Conservation (phyloP, 345 rosid genomes). For the Leavenworthia alabamica region DNA sequence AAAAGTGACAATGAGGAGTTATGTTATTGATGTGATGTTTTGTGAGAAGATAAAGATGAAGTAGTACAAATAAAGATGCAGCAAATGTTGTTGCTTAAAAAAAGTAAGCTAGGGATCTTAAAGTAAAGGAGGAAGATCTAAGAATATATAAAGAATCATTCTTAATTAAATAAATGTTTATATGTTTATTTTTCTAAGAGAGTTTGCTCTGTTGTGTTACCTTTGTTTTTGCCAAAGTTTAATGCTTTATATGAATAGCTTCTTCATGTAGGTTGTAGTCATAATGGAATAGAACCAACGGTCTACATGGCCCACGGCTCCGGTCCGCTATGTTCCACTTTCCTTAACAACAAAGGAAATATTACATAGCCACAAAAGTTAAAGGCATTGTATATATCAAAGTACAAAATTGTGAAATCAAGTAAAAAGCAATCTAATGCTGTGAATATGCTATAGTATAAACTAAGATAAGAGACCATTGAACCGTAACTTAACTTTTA, state of each 20-base stretch:
- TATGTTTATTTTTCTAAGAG: no score
- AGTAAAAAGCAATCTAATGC: slow-evolving; percentile 9
- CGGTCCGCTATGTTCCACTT: slow-evolving; percentile 27
- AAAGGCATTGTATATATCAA: slow-evolving; percentile 23
- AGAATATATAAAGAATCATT: slow-evolving; percentile 33
- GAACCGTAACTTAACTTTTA: no score
- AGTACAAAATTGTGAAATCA: no score
- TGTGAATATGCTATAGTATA: slow-evolving; percentile 11
- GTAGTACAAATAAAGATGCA: slow-evolving; percentile 23
- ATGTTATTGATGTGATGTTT: slow-evolving; percentile 8
- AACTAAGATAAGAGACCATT: background rate
- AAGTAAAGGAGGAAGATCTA: slow-evolving; percentile 24
- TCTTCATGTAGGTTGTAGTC: slow-evolving; percentile 23
- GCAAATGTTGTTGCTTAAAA: slow-evolving; percentile 29
- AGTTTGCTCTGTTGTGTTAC: slow-evolving; percentile 21
- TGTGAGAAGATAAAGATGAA: slow-evolving; percentile 23
- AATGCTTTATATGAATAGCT: slow-evolving; percentile 35
- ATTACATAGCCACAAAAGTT: slow-evolving; percentile 23
- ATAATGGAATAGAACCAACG: slow-evolving; percentile 24
- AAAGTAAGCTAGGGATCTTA: slow-evolving; percentile 26
- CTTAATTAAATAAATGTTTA: no score
- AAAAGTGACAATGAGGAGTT: background rate
- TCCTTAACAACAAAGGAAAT: slow-evolving; percentile 38
- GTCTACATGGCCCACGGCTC: slow-evolving; percentile 28
- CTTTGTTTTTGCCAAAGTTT: no score